phyloP scores from a whole-genome alignment of 73 alveolate species.

The Symbiodinium pilosum region DNA sequence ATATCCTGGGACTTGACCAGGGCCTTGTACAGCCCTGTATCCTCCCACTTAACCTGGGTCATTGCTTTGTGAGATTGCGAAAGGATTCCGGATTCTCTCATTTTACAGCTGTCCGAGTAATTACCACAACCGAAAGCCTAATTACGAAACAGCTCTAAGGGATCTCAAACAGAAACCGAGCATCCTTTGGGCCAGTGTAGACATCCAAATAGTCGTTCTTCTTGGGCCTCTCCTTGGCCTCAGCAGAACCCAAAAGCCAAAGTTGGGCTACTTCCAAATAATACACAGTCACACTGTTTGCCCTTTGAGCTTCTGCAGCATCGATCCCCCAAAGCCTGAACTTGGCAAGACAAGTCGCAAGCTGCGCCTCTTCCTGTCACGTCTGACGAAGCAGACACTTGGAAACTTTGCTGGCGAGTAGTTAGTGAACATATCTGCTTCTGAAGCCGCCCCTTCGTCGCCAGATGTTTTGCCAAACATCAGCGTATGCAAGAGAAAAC shows the following conservation, averaged over 20 bases:
- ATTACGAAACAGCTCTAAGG: not conserved
- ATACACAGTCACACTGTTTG: too few species aligned
- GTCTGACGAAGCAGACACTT: too few species aligned
- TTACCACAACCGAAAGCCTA: not conserved
- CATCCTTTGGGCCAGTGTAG: slow-evolving; percentile 8
- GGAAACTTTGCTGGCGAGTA: too few species aligned
- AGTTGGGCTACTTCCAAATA: too few species aligned
- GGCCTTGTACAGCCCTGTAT: slow-evolving; percentile 86
- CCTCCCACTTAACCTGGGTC: slow-evolving; percentile 45
- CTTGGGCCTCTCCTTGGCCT: slow-evolving; percentile 88
- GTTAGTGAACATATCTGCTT: too few species aligned
- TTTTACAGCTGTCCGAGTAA: not conserved
- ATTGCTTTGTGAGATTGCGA: not conserved
- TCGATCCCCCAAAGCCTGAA: too few species aligned
- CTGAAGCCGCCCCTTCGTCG: too few species aligned
- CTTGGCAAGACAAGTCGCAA: not conserved
- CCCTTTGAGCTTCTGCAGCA: too few species aligned
- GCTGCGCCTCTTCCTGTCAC: slow-evolving; percentile 73
- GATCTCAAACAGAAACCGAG: too few species aligned
- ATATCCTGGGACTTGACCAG: slow-evolving; percentile 74
- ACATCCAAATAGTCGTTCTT: slow-evolving; percentile 77
- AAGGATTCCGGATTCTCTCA: not conserved
- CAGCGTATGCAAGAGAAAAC: too few species aligned
- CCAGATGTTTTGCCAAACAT: too few species aligned
- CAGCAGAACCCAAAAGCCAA: too few species aligned